Evolutionary conservation across 2,329 filamentous ascomycete genomes (phyloP).

Genomic region (Juglanconis sp.): DNA sequence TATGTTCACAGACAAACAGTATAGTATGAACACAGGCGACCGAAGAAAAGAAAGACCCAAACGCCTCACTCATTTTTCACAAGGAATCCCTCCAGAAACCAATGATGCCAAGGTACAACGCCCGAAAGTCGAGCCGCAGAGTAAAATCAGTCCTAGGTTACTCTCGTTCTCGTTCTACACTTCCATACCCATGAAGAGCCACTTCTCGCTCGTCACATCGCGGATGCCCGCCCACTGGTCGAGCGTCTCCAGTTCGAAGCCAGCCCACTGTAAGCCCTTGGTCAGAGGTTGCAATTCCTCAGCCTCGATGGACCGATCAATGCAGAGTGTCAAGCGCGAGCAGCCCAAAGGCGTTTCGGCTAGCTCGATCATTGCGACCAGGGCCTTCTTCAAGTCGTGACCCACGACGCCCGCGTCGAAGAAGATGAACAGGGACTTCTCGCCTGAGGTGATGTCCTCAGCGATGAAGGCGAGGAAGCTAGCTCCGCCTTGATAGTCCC

Average conservation of each 20-base stretch:
- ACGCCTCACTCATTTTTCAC: not conserved
- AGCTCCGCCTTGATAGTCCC: slow-evolving; percentile 80
- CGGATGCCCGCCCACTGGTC: slow-evolving; percentile 67
- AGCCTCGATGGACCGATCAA: slow-evolving; percentile 67
- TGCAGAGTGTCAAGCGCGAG: slow-evolving; percentile 73
- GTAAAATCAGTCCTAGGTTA: not conserved
- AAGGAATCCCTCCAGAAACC: not conserved
- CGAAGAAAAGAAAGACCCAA: not conserved
- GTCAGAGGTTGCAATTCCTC: slow-evolving; percentile 65
- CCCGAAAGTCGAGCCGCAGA: slow-evolving; percentile 6
- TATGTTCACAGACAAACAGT: slow-evolving; percentile 2
- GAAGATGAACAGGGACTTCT: slow-evolving; percentile 80
- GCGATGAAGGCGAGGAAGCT: slow-evolving; percentile 85
- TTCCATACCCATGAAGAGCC: slow-evolving; percentile 89
- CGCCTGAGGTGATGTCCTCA: slow-evolving; percentile 49
- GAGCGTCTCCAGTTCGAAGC: slow-evolving; percentile 79
- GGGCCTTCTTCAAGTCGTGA: slow-evolving; percentile 81
- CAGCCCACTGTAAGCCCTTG: slow-evolving; percentile 88
- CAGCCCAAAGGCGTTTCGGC: slow-evolving; percentile 75
- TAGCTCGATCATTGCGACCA: slow-evolving; percentile 88
- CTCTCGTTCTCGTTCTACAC: slow-evolving; percentile 44
- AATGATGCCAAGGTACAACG: not conserved
- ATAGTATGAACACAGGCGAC: not conserved
- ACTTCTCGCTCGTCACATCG: slow-evolving; percentile 69
- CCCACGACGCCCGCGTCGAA: slow-evolving; percentile 70